Evolutionary conservation across 2,329 filamentous ascomycete species (phyloP).

Genomic region (Fusarium cicatricum): DNA sequence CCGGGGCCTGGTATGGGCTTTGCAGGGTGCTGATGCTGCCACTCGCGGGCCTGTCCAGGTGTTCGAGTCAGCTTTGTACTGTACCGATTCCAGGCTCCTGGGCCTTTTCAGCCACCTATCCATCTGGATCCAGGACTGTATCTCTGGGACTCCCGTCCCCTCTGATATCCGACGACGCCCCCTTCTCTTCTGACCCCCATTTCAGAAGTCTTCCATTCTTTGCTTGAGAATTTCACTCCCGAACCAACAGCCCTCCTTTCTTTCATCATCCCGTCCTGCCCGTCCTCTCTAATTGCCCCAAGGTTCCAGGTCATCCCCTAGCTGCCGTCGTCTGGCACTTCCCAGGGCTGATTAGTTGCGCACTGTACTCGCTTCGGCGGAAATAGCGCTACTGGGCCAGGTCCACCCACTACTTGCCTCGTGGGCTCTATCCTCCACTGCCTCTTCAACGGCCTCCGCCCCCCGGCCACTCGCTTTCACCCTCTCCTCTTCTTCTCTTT

Average conservation of each 20-base stretch:
- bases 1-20: not conserved
- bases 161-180: too few species aligned
- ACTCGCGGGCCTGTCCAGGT: slow-evolving; percentile 17
- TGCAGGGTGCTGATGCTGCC: too few species aligned
- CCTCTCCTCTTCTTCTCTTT: slow-evolving; percentile 26
- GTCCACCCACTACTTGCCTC: too few species aligned
- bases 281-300: too few species aligned
- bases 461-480: slow-evolving; percentile 25
- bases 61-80: slow-evolving; percentile 38
- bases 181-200: too few species aligned
- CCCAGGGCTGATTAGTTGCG: not conserved
- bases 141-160: not conserved
- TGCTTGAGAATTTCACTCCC: not conserved
- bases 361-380: slow-evolving; percentile 30
- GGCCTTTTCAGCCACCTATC: slow-evolving; percentile 32
- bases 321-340: not conserved
- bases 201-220: too few species aligned
- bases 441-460: slow-evolving; percentile 41
- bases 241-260: not conserved
- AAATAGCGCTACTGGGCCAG: slow-evolving; percentile 10
- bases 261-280: not conserved
- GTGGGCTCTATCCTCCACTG: slow-evolving; percentile 13
- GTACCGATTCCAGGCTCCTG: slow-evolving; percentile 43
- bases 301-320: not conserved
- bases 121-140: not conserved